Base-by-base conservation (phyloP, 176 grass and related monocot genomes). In the Oryza rufipogon region DNA sequence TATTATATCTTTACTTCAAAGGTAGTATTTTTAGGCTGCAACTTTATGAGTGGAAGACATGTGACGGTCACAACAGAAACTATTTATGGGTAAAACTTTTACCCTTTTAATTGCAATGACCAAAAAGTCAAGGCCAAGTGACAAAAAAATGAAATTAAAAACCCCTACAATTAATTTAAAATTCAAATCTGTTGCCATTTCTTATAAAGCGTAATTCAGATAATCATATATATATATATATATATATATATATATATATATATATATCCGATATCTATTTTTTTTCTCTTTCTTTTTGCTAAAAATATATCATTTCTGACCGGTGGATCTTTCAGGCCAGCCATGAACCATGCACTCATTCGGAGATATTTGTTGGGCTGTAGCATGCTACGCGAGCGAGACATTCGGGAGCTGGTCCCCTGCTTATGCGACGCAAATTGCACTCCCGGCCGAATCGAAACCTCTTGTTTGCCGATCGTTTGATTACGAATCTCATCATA, bases 401-500 rank as follows among this genome's bases (percentile, higher is more conserved):
- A 26, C 41, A 23, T 73, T 1, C n/a, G 23, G 17, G 17, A 56
- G 16, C 28, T 28, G 28, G 52, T 16, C 17, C 39, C 7, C 39
- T 41, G 39, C 39, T 41, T 41, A 41, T 41, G 39, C 39, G 39
- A 41, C 7, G 39, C 65, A 69, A 66, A 49, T 49, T 56, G 66
- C 47, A 70, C 16, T 14, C 2, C 20, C 17, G 48, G 19, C 51
- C 51, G 51, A 54, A 54, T 54, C 17, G 51, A 54, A 80, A 12
- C 23, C 64, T 2, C 44, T 80, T 16, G 13, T 61, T n/a, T 19
- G 52, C 52, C 52, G 63, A 13, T 38, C 67, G 14, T 48, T 14
- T 86, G 68, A 38, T 48, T 15, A 45, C 6, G 41, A 51, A 72
- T 34, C 25, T 39, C 54, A 73, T 86, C 56, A 28, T 86, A 1